These are phyloP conservation scores for Lasiosphaeria miniovina DNA, from an alignment of 495 filamentous ascomycete genomes.

Conservation along the genomic window DNA sequence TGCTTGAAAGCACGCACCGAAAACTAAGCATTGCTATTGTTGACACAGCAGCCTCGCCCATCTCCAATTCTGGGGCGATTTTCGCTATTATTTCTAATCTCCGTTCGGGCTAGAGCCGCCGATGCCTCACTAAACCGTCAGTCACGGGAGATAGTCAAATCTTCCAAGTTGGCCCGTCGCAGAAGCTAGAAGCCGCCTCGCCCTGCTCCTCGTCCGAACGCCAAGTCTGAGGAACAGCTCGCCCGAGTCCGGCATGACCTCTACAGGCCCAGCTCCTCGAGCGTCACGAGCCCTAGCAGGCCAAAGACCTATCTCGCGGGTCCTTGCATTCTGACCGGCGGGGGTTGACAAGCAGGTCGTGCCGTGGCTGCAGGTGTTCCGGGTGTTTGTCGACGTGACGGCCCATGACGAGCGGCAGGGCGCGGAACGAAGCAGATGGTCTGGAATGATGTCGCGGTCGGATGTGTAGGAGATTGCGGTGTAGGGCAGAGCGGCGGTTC, in stretches of 20 bases:
- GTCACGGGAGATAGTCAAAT: too few species aligned
- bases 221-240: background rate
- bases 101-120: too few species aligned
- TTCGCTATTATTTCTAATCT: too few species aligned
- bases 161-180: too few species aligned
- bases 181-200: too few species aligned
- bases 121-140: too few species aligned
- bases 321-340: conserved; percentile 2
- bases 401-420: conserved; percentile 2
- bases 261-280: background rate
- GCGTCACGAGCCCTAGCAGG: background rate
- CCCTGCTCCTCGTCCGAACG: too few species aligned
- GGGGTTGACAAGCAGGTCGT: background rate
- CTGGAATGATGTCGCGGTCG: too few species aligned
- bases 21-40: too few species aligned
- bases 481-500: background rate
- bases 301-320: conserved; percentile 2
- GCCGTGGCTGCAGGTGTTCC: background rate
- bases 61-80: too few species aligned
- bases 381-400: conserved; percentile 5
- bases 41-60: too few species aligned
- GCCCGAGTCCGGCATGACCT: background rate
- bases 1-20: too few species aligned
- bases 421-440: conserved; percentile 2
- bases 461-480: conserved; percentile 5